A percentile compares a stretch with the other conserved stretches of the same genome.
Evolutionary conservation across 1,284 basidiomycete genomes (phyloP).

Genomic region (Microbotryum lychnidis-dioicae): DNA sequence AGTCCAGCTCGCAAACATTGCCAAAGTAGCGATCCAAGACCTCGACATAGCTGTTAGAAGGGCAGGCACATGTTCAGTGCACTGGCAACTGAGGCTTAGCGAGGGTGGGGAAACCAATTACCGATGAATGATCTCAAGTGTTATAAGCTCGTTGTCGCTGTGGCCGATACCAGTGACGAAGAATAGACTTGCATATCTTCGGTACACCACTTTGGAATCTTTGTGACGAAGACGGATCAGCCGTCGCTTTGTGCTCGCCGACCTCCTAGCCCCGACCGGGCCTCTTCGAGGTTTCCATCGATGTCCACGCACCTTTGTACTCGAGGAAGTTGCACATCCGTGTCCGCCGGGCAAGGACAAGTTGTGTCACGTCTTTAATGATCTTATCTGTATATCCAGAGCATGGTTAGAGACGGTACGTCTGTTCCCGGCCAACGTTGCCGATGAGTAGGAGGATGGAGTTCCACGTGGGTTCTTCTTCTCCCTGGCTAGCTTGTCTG

Average conservation of each 20-base stretch:
- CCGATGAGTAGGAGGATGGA: neutral
- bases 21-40: conserved; percentile 99
- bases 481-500: too few relatives aligned
- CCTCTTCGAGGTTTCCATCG: neutral
- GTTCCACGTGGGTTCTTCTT: neutral
- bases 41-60: conserved; percentile 64
- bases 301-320: conserved; percentile 71
- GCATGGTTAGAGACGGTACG: neutral
- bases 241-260: too few relatives aligned
- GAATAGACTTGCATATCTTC: conserved; percentile 95
- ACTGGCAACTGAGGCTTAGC: neutral
- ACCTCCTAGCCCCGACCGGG: too few relatives aligned
- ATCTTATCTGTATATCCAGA: conserved; percentile 56
- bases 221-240: neutral
- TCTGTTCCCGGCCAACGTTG: too few relatives aligned
- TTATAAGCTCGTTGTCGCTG: conserved; percentile 83
- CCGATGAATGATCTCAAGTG: conserved; percentile 93
- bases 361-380: conserved; percentile 97
- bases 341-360: conserved; percentile 87
- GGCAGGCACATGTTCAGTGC: neutral
- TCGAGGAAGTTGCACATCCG: conserved; percentile 99
- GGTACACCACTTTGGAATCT: conserved; percentile 78
- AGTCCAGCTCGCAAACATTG: conserved; percentile 92
- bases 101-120: neutral
- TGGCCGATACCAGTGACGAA: conserved; percentile 89